Percentiles rank a stretch among this genome's conserved stretches.
Conservation (phyloP, 1,284 basidiomycete species). For the Ceratobasidium sp. region DNA sequence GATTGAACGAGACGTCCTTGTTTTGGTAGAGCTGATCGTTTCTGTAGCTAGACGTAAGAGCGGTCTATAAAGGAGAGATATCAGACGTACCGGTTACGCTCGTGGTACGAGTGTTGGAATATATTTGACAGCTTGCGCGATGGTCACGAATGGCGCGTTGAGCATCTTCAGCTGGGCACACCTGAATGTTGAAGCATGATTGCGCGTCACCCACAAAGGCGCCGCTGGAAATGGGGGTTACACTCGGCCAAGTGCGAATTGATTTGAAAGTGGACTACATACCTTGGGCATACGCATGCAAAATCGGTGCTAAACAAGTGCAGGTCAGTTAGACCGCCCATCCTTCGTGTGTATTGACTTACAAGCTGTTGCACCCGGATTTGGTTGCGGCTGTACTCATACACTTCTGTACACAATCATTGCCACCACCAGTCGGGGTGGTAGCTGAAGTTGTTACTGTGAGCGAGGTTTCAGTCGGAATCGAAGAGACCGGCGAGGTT, state of each 20-base stretch:
- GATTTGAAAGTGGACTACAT: background rate
- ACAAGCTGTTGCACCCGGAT: background rate
- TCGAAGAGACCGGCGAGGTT: background rate
- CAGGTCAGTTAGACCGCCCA: no score
- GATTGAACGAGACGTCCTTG: background rate
- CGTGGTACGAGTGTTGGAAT: background rate
- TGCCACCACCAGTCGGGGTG: slow-evolving; percentile 7
- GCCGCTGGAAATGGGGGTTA: background rate
- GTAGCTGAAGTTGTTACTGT: background rate
- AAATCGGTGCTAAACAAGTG: background rate
- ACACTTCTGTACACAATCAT: slow-evolving; percentile 2
- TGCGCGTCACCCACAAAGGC: background rate
- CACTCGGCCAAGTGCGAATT: background rate
- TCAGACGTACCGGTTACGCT: background rate
- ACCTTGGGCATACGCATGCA: background rate
- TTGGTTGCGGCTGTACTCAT: background rate
- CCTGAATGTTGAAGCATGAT: background rate
- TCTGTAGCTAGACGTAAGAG: background rate
- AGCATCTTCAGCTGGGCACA: background rate
- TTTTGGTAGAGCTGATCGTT: background rate
- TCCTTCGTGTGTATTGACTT: background rate
- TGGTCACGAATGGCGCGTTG: background rate
- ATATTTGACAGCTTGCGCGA: background rate
- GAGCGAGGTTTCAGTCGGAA: background rate
- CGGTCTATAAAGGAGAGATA: background rate